Conservation (phyloP, 805 yeast species). For the Tetrapisispora namnaoensis region DNA sequence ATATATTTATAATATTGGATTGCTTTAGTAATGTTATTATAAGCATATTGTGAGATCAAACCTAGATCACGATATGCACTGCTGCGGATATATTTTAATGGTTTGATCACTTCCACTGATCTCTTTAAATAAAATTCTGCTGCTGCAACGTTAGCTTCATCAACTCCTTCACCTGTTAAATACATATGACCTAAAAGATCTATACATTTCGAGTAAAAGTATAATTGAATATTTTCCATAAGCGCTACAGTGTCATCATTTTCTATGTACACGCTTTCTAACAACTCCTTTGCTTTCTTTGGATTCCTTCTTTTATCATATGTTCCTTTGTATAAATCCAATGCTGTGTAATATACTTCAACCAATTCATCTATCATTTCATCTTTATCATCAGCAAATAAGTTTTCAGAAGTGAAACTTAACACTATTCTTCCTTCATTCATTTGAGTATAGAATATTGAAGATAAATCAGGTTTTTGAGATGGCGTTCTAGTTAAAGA, state of each 20-base stretch:
- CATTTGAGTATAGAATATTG: constrained; percentile 24
- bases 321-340: constrained; percentile 48
- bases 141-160: constrained; percentile 27
- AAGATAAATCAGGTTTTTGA: constrained; percentile 25
- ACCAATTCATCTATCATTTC: constrained; percentile 30
- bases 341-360: constrained; percentile 35
- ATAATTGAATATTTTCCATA: constrained; percentile 22
- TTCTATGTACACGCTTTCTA: constrained; percentile 15
- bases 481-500: constrained; percentile 31
- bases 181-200: constrained; percentile 57
- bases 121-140: constrained; percentile 19
- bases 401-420: constrained; percentile 5
- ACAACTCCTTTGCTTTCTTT: constrained; percentile 34
- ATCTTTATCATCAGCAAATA: constrained; percentile 18
- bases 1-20: constrained; percentile 18
- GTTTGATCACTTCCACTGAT: constrained; percentile 15
- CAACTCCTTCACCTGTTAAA: constrained; percentile 61
- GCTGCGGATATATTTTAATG: constrained; percentile 8
- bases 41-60: constrained; percentile 36
- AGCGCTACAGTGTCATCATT: constrained; percentile 10
- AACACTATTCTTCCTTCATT: constrained; percentile 20
- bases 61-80: constrained; percentile 36
- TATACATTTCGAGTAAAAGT: constrained; percentile 32
- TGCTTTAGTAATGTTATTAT: constrained; percentile 31
- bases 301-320: constrained; percentile 41